Base-by-base conservation (phyloP, 495 filamentous ascomycete species). In the Tetracladium setigerum region DNA sequence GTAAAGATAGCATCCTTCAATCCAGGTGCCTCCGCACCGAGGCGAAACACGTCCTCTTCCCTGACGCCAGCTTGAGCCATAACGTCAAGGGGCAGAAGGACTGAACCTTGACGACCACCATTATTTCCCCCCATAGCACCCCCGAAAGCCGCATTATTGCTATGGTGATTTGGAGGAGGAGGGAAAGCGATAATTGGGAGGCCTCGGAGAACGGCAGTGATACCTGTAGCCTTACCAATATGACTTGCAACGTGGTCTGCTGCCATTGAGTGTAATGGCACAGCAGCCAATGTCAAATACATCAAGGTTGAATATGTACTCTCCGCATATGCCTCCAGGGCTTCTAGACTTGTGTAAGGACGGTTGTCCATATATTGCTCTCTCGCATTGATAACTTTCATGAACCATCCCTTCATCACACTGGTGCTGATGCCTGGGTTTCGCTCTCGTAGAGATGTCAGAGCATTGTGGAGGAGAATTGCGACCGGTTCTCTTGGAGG, bases 281-380 rank as follows among this genome's bases (percentile, higher is more conserved):
- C 65, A 0, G 82, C 69, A 2, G 85, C 84, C 15, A 97, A 68
- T 1, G 87, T 89, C 45, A 95, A 72, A 60, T 98, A 98, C 61
- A 95, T 76, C n/a, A 98, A 71, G 0, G 86, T 94, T 2, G 85
- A 86, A 67, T 98, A 97, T 2, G 92, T 96, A 46, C 85, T 87
- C 61, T 98, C 92, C 2, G 87, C 87, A 52, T 97, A 96, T 30
- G 77, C 78, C 55, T 98, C 92, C 30, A 97, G 67, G 0, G 81
- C 77, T 8, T 77, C 73, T 15, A 96, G 62, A 38, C 69, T 82
- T 0, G 83, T 67, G 57, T 89, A 95, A 0, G 92, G 89, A 30
- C 83, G 76, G 53, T 92, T 89, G 22, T 84, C 83, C 56, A 95
- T 79, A 19, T 89, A 82, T 58, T 86, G 77, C 63, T 95, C 91